phyloP scores from a whole-genome alignment of 495 filamentous ascomycete species.

The Trichoderma gamsii region DNA sequence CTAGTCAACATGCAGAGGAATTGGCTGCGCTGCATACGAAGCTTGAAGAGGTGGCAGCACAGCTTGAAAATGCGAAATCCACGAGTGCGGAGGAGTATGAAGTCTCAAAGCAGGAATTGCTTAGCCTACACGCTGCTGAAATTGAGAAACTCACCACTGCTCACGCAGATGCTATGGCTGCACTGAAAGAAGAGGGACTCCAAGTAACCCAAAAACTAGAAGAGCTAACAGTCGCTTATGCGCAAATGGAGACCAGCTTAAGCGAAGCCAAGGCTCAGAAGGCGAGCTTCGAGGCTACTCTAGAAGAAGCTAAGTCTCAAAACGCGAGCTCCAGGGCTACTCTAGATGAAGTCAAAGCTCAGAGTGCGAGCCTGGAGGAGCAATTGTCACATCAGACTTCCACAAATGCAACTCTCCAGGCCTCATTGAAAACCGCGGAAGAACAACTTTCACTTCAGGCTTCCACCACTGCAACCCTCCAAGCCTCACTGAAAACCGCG shows the following conservation, averaged over 20 bases:
- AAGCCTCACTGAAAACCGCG: background rate
- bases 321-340: no score
- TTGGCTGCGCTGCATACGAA: slow-evolving; percentile 27
- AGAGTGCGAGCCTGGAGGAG: slow-evolving; percentile 14
- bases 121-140: slow-evolving; percentile 41
- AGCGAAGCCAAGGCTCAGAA: slow-evolving; percentile 18
- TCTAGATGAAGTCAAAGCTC: no score
- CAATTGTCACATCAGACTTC: slow-evolving; percentile 19
- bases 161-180: slow-evolving; percentile 40
- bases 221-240: slow-evolving; percentile 36
- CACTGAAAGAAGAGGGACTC: slow-evolving; percentile 29
- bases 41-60: slow-evolving; percentile 23
- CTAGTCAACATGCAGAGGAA: slow-evolving; percentile 25
- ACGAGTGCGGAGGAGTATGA: slow-evolving; percentile 33
- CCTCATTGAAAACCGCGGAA: background rate
- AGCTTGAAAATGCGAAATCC: slow-evolving; percentile 34
- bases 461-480: slow-evolving; percentile 22
- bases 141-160: slow-evolving; percentile 42
- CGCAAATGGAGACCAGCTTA: slow-evolving; percentile 31
- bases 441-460: slow-evolving; percentile 25
- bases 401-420: no score
- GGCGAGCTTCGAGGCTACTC: slow-evolving; percentile 15
- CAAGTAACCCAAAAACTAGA: slow-evolving; percentile 33
- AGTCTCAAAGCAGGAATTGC: slow-evolving; percentile 36
- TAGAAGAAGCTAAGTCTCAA: no score